Percentiles rank a stretch among this genome's conserved stretches.
phyloP scores from a whole-genome alignment of 768 basidiomycete species.

The Pilatotrama ljubarskyi region DNA sequence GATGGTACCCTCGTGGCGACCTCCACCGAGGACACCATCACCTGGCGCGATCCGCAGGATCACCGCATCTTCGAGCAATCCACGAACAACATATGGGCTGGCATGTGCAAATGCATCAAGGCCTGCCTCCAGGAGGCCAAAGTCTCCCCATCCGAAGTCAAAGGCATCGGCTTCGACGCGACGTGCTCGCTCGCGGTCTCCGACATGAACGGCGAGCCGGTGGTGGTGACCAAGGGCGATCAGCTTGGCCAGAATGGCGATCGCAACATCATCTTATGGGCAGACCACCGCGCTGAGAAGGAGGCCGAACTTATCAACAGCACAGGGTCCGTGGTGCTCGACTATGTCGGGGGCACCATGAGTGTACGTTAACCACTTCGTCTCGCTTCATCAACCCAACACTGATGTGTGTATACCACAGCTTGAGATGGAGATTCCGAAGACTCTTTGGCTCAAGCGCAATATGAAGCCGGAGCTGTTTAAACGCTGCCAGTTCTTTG shows the following conservation, averaged over 20 bases:
- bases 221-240: slow-evolving; percentile 71
- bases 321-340: slow-evolving; percentile 80
- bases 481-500: slow-evolving; percentile 77
- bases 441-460: slow-evolving; percentile 94
- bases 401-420: slow-evolving; percentile 30
- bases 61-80: slow-evolving; percentile 97
- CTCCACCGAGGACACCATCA: slow-evolving; percentile 77
- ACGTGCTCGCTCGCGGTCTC: slow-evolving; percentile 94
- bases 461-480: slow-evolving; percentile 77
- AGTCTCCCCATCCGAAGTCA: slow-evolving; percentile 60
- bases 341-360: slow-evolving; percentile 96
- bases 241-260: slow-evolving; percentile 65
- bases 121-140: slow-evolving; percentile 60
- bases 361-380: slow-evolving; percentile 50
- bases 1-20: slow-evolving; percentile 76
- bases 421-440: slow-evolving; percentile 99
- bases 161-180: slow-evolving; percentile 92
- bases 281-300: slow-evolving; percentile 91
- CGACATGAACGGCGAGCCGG: slow-evolving; percentile 68
- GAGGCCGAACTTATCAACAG: slow-evolving; percentile 90
- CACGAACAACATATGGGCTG: slow-evolving; percentile 82
- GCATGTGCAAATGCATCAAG: slow-evolving; percentile 61
- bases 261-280: slow-evolving; percentile 93
- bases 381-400: not conserved
- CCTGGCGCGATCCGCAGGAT: slow-evolving; percentile 82